These are phyloP conservation scores for Clarireedia sp. DNA, from an alignment of 2,329 filamentous ascomycete species.

Conservation along the genomic window DNA sequence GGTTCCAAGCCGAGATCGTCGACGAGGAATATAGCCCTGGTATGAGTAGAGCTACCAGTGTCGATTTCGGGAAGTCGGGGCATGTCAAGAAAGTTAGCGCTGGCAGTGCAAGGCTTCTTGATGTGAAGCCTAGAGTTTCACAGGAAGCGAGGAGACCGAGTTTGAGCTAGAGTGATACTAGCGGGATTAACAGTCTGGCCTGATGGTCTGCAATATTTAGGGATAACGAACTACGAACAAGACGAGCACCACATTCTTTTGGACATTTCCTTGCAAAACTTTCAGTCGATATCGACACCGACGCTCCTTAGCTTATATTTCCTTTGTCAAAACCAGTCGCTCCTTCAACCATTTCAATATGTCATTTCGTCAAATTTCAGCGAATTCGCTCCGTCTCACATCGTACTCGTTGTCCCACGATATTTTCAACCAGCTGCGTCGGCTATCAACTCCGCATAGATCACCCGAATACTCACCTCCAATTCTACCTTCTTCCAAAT, in stretches of 20 bases:
- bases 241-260: constrained; percentile 29
- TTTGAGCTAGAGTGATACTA: constrained; percentile 15
- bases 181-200: neutral
- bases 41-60: constrained; percentile 60
- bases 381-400: constrained; percentile 1
- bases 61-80: constrained; percentile 48
- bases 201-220: constrained; percentile 9
- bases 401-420: constrained; percentile 2
- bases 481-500: neutral
- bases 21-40: constrained; percentile 13
- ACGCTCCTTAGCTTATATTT: constrained; percentile 29
- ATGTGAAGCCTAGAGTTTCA: constrained; percentile 52
- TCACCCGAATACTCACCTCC: neutral
- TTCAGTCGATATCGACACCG: constrained; percentile 21
- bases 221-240: constrained; percentile 17
- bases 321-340: constrained; percentile 15
- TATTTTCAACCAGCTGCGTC: neutral
- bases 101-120: constrained; percentile 67
- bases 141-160: constrained; percentile 39
- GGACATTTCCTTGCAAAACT: constrained; percentile 11
- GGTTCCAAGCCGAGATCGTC: constrained; percentile 14
- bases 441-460: neutral
- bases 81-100: constrained; percentile 68
- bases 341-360: constrained; percentile 30
- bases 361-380: neutral